Base-by-base conservation (phyloP, 2,329 filamentous ascomycete species). In the Fusarium circinatum region DNA sequence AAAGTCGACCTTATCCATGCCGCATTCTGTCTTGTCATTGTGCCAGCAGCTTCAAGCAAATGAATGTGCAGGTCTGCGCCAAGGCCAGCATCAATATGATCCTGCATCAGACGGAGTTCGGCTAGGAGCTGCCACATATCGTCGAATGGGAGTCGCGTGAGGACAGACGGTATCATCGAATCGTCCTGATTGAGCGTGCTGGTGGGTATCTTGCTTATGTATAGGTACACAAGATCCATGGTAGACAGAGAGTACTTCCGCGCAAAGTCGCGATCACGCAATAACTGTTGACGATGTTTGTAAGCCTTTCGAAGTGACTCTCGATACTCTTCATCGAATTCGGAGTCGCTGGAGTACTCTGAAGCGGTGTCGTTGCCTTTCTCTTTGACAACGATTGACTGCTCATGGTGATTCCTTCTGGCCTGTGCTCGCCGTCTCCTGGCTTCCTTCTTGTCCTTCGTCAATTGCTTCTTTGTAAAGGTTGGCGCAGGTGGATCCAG, bases 61-160 rank as follows among this genome's bases (percentile, higher is more conserved):
- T 79, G 75, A 10, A 62, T 32, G 1, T 68, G 68, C 5, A 80
- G 51, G 20, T 65, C 68, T 3, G 75, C 78, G 6, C 76, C 75
- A 13, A 80, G 65, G 36, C 79, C 77, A 4, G 65, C 75, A 48
- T 80, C 79, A 3, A 68, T 18, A 4, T 68, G 15, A 74, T 80
- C 79, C 10, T 79, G 73, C 36, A 76, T 66, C 6, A 77, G 30
- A 6, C 77, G 68, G 9, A 80, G 48, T 45, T 80, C 77, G 9
- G 78, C 65, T 12, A 80, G 39, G 3, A 79, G 68, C 22, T 78
- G 75, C 77, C 78, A 79, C 13, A 74, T 62, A 34, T 80, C 78
- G 12, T 79, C 78, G 2, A 79, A 65, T 8, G 68, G 60, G 11
- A 79, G 41, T 6, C 55, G 66, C 8, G 55, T 65, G 14, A 80